Conservation (phyloP, 2,329 filamentous ascomycete genomes). For the Cladosporium oxysporum region DNA sequence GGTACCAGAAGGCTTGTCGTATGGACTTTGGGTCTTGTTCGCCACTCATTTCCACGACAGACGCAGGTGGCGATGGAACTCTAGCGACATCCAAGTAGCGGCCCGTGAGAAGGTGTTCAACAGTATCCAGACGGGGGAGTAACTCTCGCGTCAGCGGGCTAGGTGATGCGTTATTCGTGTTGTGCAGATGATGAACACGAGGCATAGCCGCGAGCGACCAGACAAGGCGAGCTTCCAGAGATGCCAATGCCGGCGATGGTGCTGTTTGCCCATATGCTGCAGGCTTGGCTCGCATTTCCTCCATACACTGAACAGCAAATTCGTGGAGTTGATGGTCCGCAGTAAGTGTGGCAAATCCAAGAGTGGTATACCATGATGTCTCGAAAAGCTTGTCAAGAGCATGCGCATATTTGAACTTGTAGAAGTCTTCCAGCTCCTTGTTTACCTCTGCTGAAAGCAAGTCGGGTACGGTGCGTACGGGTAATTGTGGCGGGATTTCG, state of each 20-base stretch:
- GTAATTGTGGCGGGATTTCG: conserved; percentile 53
- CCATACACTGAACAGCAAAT: conserved; percentile 66
- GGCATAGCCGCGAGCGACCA: conserved; percentile 59
- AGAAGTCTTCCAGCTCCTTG: conserved; percentile 72
- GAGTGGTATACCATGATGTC: conserved; percentile 73
- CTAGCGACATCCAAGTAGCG: conserved; percentile 65
- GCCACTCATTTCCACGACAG: conserved; percentile 35
- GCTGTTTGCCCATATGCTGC: conserved; percentile 17
- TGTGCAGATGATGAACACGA: conserved; percentile 32
- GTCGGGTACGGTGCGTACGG: conserved; percentile 45
- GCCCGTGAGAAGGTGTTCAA: conserved; percentile 76
- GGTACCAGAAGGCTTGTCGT: conserved; percentile 68
- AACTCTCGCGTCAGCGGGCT: conserved; percentile 59
- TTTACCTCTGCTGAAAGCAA: conserved; percentile 48
- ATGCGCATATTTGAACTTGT: conserved; percentile 72
- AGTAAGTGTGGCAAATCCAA: conserved; percentile 56
- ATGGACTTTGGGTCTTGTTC: conserved; percentile 50
- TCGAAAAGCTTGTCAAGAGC: conserved; percentile 78
- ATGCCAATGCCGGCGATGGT: conserved; percentile 38
- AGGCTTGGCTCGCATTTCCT: conserved; percentile 38
- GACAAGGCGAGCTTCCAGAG: conserved; percentile 60
- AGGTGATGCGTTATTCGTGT: conserved; percentile 45
- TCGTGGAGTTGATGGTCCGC: conserved; percentile 62
- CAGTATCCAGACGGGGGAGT: conserved; percentile 67
- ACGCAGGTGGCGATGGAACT: conserved; percentile 48